Percentiles rank a stretch among this genome's conserved stretches.
phyloP scores from a whole-genome alignment of 2,329 filamentous ascomycete genomes.

The Cladophialophora immunda region DNA sequence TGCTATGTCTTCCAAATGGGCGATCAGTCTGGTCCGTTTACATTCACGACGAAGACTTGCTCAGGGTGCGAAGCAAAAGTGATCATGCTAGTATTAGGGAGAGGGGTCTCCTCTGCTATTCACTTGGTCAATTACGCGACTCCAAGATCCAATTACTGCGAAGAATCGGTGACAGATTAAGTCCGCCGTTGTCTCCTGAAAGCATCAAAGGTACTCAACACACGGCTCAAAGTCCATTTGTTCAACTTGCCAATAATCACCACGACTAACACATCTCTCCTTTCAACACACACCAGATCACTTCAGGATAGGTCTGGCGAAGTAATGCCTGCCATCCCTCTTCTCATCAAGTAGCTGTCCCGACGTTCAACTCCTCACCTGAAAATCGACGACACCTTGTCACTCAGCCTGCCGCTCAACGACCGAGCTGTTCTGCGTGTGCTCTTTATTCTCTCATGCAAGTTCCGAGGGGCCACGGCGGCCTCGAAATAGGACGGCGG shows the following conservation, averaged over 20 bases:
- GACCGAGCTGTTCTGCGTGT: constrained; percentile 1
- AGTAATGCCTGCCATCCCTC: not conserved
- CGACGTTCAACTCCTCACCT: not conserved
- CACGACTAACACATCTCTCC: not conserved
- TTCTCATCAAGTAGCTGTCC: not conserved
- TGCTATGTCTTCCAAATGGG: not conserved
- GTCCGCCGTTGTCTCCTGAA: too few relatives aligned
- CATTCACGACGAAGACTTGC: too few relatives aligned
- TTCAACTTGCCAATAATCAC: not conserved
- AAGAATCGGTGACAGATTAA: not conserved
- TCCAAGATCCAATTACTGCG: not conserved
- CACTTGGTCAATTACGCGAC: not conserved
- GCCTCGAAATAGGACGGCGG: constrained; percentile 26
- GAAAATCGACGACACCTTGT: constrained; percentile 17
- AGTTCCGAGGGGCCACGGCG: constrained; percentile 1
- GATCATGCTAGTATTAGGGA: too few relatives aligned
- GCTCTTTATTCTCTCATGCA: not conserved
- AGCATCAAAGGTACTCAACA: too few relatives aligned
- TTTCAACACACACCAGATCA: not conserved
- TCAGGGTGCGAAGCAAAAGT: too few relatives aligned
- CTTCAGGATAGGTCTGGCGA: not conserved
- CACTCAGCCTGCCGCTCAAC: constrained; percentile 12
- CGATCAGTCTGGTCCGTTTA: not conserved
- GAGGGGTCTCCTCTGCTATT: not conserved
- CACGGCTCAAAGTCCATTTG: not conserved